Percentiles rank a stretch among this genome's conserved stretches.
Evolutionary conservation across 2,329 filamentous ascomycete species (phyloP).

Genomic region (Trichophyton benhamiae): DNA sequence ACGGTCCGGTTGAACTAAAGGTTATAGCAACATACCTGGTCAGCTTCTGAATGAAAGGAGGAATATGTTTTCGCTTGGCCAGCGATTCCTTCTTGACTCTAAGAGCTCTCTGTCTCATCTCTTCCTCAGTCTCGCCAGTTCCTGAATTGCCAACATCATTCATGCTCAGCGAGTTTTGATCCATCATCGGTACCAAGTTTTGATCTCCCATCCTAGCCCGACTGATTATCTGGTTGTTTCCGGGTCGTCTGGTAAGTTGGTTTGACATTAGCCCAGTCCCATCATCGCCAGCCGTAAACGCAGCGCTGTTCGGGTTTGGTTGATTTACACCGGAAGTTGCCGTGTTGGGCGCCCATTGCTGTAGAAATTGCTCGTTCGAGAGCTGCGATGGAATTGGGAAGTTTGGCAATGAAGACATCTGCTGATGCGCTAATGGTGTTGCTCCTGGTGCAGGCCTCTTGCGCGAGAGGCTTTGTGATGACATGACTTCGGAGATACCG

Average conservation of each 20-base stretch:
- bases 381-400: conserved; percentile 33
- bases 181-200: conserved; percentile 19
- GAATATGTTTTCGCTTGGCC: conserved; percentile 86
- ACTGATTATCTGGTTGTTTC: conserved; percentile 28
- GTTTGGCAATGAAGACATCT: conserved; percentile 40
- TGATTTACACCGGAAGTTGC: conserved; percentile 19
- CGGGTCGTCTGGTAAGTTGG: conserved; percentile 32
- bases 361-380: conserved; percentile 42
- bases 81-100: conserved; percentile 78
- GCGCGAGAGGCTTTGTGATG: conserved; percentile 38
- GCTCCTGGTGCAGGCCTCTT: conserved; percentile 66
- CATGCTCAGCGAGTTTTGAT: conserved; percentile 18
- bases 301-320: conserved; percentile 26
- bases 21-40: conserved; percentile 58
- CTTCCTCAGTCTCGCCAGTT: conserved; percentile 53
- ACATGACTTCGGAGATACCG: conserved; percentile 18
- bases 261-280: conserved; percentile 33
- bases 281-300: conserved; percentile 30
- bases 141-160: conserved; percentile 32
- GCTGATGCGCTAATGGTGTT: conserved; percentile 48
- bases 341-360: conserved; percentile 40
- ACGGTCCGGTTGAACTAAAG: not conserved
- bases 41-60: conserved; percentile 93
- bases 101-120: conserved; percentile 66
- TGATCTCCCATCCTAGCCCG: conserved; percentile 29